A percentile compares a stretch with the other conserved stretches of the same genome.
These are phyloP conservation scores for Cordyceps javanica DNA, from an alignment of 2,329 filamentous ascomycete species.

Conservation along the genomic window DNA sequence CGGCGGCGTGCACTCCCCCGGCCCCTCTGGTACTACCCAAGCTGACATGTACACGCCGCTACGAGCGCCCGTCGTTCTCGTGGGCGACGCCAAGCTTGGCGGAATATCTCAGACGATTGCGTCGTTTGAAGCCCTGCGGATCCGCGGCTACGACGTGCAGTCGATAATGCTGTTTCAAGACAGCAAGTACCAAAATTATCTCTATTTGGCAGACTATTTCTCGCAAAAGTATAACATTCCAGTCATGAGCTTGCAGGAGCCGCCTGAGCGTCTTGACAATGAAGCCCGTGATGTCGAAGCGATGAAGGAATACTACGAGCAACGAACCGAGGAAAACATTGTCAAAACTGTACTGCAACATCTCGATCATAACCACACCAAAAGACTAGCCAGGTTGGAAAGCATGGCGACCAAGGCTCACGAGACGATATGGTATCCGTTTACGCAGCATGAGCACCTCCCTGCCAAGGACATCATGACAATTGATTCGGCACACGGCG, in stretches of 20 bases:
- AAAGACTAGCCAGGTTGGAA: constrained; percentile 53
- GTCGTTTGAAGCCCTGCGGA: constrained; percentile 68
- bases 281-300: constrained; percentile 43
- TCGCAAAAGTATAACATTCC: constrained; percentile 48
- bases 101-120: constrained; percentile 77
- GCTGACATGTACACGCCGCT: constrained; percentile 72
- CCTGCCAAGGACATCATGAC: constrained; percentile 57
- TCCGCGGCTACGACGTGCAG: constrained; percentile 75
- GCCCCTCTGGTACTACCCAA: constrained; percentile 68
- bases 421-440: constrained; percentile 74
- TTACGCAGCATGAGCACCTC: constrained; percentile 70
- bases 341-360: constrained; percentile 41
- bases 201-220: constrained; percentile 65
- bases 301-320: constrained; percentile 60
- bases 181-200: constrained; percentile 58
- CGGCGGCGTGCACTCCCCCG: constrained; percentile 74
- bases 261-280: constrained; percentile 43
- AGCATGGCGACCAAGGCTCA: constrained; percentile 57
- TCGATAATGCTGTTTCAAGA: constrained; percentile 64
- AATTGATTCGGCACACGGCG: constrained; percentile 75
- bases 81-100: constrained; percentile 69
- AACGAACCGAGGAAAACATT: constrained; percentile 30
- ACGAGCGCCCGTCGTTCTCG: constrained; percentile 64
- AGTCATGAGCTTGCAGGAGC: constrained; percentile 51
- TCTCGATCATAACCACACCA: constrained; percentile 47